Evolutionary conservation across 148 eudicot species (phyloP).

Genomic region (Polygonum maritimum): DNA sequence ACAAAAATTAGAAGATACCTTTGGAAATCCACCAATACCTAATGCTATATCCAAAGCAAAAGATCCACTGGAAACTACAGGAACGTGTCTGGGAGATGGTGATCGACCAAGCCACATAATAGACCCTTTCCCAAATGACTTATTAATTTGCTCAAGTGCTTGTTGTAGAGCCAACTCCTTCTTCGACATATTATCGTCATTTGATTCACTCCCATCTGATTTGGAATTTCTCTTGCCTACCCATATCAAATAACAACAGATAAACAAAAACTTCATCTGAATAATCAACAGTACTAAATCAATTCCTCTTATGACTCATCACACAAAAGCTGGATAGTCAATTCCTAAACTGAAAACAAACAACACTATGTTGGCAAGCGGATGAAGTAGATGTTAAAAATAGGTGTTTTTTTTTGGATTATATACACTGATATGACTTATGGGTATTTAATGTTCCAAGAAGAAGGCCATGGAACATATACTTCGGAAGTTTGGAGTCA

Average conservation of each 20-base stretch:
- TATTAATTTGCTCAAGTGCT: constrained; percentile 79
- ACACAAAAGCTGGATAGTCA: neutral
- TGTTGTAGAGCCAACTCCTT: constrained; percentile 74
- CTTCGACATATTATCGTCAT: constrained; percentile 66
- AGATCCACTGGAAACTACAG: constrained; percentile 92
- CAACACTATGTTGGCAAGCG: neutral
- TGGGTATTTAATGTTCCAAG: neutral
- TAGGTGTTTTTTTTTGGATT: neutral
- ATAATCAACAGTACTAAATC: neutral
- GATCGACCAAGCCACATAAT: constrained; percentile 97
- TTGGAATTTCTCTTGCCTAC: constrained; percentile 71
- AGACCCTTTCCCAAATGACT: constrained; percentile 87
- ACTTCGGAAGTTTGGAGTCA: neutral
- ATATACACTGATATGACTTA: neutral
- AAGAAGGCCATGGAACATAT: neutral
- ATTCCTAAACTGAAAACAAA: neutral
- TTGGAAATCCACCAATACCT: constrained; percentile 92
- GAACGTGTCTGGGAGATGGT: constrained; percentile 44
- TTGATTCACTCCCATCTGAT: constrained; percentile 68
- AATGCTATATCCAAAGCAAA: constrained; percentile 78
- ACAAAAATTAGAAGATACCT: constrained; percentile 42
- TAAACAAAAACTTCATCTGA: neutral
- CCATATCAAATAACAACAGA: neutral
- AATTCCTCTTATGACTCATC: neutral
- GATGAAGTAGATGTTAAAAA: neutral